phyloP scores from a whole-genome alignment of 768 basidiomycete species.

The Boletus eberwhitei region DNA sequence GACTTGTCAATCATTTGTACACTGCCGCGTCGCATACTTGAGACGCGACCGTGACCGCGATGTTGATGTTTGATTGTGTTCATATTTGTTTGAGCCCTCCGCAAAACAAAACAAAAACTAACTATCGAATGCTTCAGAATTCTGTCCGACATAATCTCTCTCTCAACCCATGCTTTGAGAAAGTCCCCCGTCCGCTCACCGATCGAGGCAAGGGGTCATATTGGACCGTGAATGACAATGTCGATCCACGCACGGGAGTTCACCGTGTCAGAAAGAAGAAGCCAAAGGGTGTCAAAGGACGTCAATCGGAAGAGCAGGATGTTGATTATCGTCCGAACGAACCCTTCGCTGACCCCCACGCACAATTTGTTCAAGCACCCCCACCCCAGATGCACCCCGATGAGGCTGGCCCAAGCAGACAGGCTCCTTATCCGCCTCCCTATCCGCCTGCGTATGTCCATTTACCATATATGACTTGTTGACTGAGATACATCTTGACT shows the following conservation, averaged over 20 bases:
- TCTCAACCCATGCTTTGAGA: slow-evolving; percentile 87
- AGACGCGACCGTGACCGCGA: slow-evolving; percentile 55
- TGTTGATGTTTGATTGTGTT: slow-evolving; percentile 62
- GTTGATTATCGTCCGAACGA: slow-evolving; percentile 62
- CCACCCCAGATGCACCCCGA: slow-evolving; percentile 54
- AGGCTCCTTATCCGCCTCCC: slow-evolving; percentile 57
- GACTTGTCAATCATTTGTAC: background rate
- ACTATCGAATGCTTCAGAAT: slow-evolving; percentile 49
- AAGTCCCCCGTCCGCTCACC: slow-evolving; percentile 86
- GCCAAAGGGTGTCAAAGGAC: slow-evolving; percentile 51
- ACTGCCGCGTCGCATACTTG: slow-evolving; percentile 8
- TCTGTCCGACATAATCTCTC: slow-evolving; percentile 90
- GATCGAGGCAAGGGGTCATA: slow-evolving; percentile 90
- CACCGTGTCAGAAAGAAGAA: slow-evolving; percentile 89
- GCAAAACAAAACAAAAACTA: slow-evolving; percentile 30
- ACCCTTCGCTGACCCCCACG: slow-evolving; percentile 53
- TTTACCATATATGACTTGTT: background rate
- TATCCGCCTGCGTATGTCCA: slow-evolving; percentile 51
- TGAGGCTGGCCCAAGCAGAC: slow-evolving; percentile 58
- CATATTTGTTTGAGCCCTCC: slow-evolving; percentile 50
- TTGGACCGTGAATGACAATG: slow-evolving; percentile 90
- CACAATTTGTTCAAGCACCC: slow-evolving; percentile 51
- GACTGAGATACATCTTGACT: slow-evolving; percentile 14
- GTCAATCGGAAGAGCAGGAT: slow-evolving; percentile 56
- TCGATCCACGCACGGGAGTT: slow-evolving; percentile 85